Evolutionary conservation across 1,284 basidiomycete species (phyloP).

Genomic region (Fomitopsis schrenkii): DNA sequence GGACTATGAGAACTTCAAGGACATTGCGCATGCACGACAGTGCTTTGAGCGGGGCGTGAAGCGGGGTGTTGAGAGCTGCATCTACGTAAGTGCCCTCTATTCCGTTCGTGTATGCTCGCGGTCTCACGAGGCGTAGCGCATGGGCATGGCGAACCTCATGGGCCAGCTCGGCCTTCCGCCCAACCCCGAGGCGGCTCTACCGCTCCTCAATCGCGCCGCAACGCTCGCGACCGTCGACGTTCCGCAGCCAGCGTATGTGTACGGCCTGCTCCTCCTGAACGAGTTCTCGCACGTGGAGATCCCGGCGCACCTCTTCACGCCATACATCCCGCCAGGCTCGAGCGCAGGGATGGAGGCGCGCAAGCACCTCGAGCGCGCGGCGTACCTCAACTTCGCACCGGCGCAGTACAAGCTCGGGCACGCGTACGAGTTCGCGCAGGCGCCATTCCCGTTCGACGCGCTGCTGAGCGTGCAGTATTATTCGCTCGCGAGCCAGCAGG

Average conservation of each 20-base stretch:
- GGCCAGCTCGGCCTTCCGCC: constrained; percentile 75
- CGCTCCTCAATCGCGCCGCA: constrained; percentile 76
- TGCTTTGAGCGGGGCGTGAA: constrained; percentile 22
- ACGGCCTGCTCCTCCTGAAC: constrained; percentile 77
- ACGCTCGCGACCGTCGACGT: constrained; percentile 69
- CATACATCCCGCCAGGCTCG: constrained; percentile 43
- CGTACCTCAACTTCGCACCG: constrained; percentile 82
- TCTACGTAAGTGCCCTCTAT: constrained; percentile 14
- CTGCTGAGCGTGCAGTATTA: constrained; percentile 93
- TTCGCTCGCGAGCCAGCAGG: constrained; percentile 78
- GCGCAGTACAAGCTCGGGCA: constrained; percentile 95
- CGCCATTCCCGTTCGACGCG: constrained; percentile 86
- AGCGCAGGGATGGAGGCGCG: constrained; percentile 43
- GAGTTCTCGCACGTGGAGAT: constrained; percentile 68
- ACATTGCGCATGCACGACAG: constrained; percentile 36
- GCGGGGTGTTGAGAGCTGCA: constrained; percentile 20
- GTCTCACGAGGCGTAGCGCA: constrained; percentile 47
- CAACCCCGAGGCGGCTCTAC: constrained; percentile 57
- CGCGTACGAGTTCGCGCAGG: constrained; percentile 86
- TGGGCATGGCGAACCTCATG: constrained; percentile 89
- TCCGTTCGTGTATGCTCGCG: neutral
- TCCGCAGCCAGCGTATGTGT: constrained; percentile 86
- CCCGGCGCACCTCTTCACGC: constrained; percentile 47
- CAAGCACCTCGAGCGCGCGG: constrained; percentile 73
- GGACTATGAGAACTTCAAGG: constrained; percentile 88